Base-by-base conservation (phyloP, 2,329 filamentous ascomycete genomes). In the Botrytis deweyae region DNA sequence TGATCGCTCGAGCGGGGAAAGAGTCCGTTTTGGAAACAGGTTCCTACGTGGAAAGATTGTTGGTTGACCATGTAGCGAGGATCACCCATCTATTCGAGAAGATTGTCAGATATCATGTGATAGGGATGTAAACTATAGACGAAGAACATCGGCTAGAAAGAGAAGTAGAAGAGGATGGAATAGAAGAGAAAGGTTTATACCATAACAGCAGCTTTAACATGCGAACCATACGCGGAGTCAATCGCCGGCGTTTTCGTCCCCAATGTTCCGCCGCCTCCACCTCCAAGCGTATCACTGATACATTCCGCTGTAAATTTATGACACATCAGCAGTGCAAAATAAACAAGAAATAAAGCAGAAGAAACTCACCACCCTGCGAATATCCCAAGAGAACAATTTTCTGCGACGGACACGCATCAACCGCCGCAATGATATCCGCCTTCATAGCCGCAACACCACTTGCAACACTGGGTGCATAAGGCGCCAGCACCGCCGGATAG, bases 381-480 rank as follows among this genome's bases (percentile, higher is more conserved):
- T 70, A 70, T 5, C 67, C 67, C 14, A 70, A 36, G 10, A 70
- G n/a, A 3, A 70, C 67, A n/a, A 70, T 70, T 29, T 70, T 70
- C 38, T 58, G 36, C 10, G 25, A 8, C 10, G 67, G 67, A 36
- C 67, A 70, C 18, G 67, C 67, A 12, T 70, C 52, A 2, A 70
- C 52, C 14, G 67, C 67, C 18, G 67, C 65, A 3, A 61, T 44
- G 14, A 70, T 40, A 67, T 67, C 67, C 5, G 38, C 10, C 22
- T 59, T 70, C 67, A 70, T 70, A 1, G 67, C 67, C n/a, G 67
- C 67, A 4, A 70, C 67, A 3, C 67, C 67, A 33, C 52, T 70
- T n/a, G 67, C 67, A n/a, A 70, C 67, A 33, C 67, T 70, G 8
- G 67, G 52, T 4, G 36, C n/a, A 25, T 70, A 70, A 1, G 67